Percentiles rank a stretch among this genome's conserved stretches.
phyloP scores from a whole-genome alignment of 192 early-diverging fungal species.

The Endogone sp. region DNA sequence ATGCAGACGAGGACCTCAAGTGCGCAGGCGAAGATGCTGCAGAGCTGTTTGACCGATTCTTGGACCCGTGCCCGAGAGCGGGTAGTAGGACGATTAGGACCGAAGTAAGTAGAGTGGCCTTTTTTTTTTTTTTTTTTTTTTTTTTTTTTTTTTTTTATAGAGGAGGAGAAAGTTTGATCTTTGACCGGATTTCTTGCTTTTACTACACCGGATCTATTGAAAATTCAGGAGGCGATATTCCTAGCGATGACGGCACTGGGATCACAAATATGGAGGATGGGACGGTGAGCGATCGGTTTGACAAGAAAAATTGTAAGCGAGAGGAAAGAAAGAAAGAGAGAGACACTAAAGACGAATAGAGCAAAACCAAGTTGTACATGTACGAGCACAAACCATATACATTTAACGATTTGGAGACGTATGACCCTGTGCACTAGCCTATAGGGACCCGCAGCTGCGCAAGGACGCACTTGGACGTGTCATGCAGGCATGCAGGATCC shows the following conservation, averaged over 20 bases:
- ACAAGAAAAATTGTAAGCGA: too few species aligned
- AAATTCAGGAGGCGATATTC: background rate
- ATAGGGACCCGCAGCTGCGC: too few species aligned
- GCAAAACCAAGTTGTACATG: too few species aligned
- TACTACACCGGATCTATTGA: background rate
- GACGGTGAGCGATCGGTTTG: too few species aligned
- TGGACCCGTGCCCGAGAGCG: slow-evolving; percentile 51
- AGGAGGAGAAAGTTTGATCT: background rate
- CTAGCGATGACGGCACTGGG: background rate
- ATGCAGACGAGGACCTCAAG: slow-evolving; percentile 54
- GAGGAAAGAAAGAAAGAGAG: too few species aligned
- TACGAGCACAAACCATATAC: too few species aligned
- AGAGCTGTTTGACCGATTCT: slow-evolving; percentile 58
- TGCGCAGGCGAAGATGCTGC: slow-evolving; percentile 49
- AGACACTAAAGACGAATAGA: too few species aligned
- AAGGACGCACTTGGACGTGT: too few species aligned
- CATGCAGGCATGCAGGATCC: too few species aligned
- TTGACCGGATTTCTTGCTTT: background rate
- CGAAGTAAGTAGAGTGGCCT: slow-evolving; percentile 26
- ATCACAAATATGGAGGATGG: background rate
- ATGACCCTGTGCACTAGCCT: too few species aligned
- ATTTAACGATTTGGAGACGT: too few species aligned
- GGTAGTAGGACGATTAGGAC: slow-evolving; percentile 61
- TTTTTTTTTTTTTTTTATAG: background rate
- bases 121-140: background rate